phyloP scores from a whole-genome alignment of 192 early-diverging fungal genomes.

The Funneliformis geosporum region DNA sequence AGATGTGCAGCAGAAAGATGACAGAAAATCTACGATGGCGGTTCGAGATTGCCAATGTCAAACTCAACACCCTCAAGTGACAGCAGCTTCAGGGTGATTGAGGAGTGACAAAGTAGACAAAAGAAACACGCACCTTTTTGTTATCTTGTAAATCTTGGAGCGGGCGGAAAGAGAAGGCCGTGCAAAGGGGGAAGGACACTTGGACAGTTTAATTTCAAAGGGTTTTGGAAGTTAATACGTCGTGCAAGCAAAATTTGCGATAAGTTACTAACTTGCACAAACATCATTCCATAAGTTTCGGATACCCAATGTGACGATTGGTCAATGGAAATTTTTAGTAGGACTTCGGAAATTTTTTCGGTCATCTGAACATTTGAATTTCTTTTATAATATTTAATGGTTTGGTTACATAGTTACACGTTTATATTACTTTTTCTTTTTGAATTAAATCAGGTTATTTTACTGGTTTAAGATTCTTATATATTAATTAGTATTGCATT shows the following conservation, averaged over 20 bases:
- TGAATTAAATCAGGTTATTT: too few relatives aligned
- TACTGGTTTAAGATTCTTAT: too few relatives aligned
- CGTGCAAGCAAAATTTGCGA: conserved; percentile 29
- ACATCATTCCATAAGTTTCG: not conserved
- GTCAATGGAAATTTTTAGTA: not conserved
- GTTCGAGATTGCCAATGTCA: conserved; percentile 6
- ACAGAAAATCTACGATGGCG: not conserved
- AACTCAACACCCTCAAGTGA: conserved; percentile 13
- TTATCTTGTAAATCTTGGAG: conserved; percentile 21
- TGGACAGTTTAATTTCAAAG: not conserved
- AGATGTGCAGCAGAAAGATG: conserved; percentile 11
- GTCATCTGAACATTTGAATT: too few relatives aligned
- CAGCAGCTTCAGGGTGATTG: not conserved
- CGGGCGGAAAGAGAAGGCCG: conserved; percentile 23
- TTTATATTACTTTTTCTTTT: too few relatives aligned
- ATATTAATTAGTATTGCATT: too few relatives aligned
- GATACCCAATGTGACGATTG: not conserved
- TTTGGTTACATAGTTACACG: too few relatives aligned
- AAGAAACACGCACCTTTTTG: conserved; percentile 7
- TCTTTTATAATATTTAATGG: too few relatives aligned
- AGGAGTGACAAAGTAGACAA: not conserved
- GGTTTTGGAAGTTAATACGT: not conserved
- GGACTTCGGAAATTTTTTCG: not conserved
- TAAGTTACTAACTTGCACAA: not conserved
- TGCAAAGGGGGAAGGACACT: conserved; percentile 14